Evolutionary conservation across 768 basidiomycete genomes (phyloP), one percentile per base, ranked within the genome.

Genomic region (Termitomyces bulborhizus): DNA sequence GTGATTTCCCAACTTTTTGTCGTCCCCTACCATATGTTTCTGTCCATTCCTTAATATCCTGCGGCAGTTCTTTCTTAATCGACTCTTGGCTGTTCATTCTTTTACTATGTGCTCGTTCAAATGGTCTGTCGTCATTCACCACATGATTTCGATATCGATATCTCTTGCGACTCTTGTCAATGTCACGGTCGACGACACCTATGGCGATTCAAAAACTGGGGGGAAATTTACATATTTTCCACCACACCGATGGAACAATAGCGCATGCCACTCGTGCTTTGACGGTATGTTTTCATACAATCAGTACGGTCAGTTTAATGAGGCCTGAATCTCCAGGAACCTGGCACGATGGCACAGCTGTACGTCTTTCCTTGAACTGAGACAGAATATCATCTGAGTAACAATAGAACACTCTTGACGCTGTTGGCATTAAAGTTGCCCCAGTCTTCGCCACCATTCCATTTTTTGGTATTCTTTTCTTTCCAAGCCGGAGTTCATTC

Each of bases 181-280:
- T 54, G 60, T 71, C 31, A 76, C 76, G 4, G 68, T 79, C 37
- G 76, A 79, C 67, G 76, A 76, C 61, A 67, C 67, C 37, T 58
- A 61, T 27, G 68, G 69, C 36, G 68, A 73, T 58, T 55, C 63
- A 15, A 18, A 53, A 21, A 72, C 70, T 39, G 67, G 72, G 27
- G 58, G 53, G 16, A 57, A 51, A 8, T 65, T 76, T 21, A 54
- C 57, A 6, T 76, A 76, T 58, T 37, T 61, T 21, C 74, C 75
- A 18, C 41, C 55, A 6, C 60, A 60, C 6, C 68, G 59, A 11
- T 76, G 76, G 77, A 63, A 62, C n/a, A 44, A 49, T 3, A 53
- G 62, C 29, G 57, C 39, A 21, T 75, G 71, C 37, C 15, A 29
- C 5, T 51, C 24, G 3, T 75, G 73, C 59, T 42, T 55, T 3